Base-by-base conservation (phyloP, 2,329 filamentous ascomycete species). In the Pseudomassariella vexata region DNA sequence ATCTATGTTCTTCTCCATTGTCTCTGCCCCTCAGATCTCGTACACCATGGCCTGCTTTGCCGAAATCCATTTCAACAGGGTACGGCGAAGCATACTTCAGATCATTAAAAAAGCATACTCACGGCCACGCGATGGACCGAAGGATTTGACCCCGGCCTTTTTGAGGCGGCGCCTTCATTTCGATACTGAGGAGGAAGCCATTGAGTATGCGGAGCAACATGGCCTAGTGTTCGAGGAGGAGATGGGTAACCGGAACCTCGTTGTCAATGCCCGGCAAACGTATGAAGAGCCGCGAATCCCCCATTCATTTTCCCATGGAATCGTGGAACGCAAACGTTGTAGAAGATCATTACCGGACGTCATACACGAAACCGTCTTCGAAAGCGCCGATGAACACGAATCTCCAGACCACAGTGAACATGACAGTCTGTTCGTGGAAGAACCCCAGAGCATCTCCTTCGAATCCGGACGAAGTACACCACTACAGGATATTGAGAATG, bases 31-130 rank as follows among this genome's bases (percentile, higher is more conserved):
- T 0, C 56, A 62, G 11, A 70, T 80, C 3, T 82, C 79, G 1
- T 83, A 82, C 47, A 80, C 76, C 1, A 80, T 82, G 75, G 79
- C 77, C 10, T 82, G 79, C 44, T 72, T 83, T 38, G 77, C 77
- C 6, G 78, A 82, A 46, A 73, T 78, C n/a, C 76, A 80, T 46
- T 81, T 83, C 36, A 71, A 73, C 24, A 63, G 67, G 21, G 59
- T 82, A 19, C 74, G 79, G 24, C 73, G 74, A 33, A 65, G 68
- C 9, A 70, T 79, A 11, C 50, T 82, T 12, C 66, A 66, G 33
- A 68, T 70, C 11, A 57, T 82, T 15, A 66, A 71, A 30, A 65
- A 60, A 34, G 65, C 71, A 2, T 74, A 79, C 39, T 63, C 70
- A 2, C 67, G 76, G 35, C 71, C 72, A 16, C 66, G 73, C 37